These are phyloP conservation scores for Blastocystis sp. DNA, from an alignment of 352 stramenopile species.

Conservation along the genomic window DNA sequence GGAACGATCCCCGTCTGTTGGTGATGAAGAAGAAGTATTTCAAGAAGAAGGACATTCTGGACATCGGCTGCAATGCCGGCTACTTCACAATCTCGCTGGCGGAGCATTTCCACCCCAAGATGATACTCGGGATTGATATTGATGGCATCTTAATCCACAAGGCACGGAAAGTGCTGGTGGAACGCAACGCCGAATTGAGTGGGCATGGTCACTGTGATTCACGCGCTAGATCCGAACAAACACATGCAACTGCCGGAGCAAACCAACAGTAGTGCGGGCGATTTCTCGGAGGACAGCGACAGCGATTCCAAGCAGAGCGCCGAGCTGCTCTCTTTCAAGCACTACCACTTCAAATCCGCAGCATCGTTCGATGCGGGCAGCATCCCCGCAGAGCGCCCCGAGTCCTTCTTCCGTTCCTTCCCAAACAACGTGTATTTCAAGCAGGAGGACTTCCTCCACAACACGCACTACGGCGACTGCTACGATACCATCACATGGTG, in stretches of 20 bases:
- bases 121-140: conserved; percentile 60
- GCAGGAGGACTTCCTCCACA: conserved; percentile 36
- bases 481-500: conserved; percentile 62
- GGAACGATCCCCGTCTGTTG: conserved; percentile 27
- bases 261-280: background rate
- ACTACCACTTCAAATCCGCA: conserved; percentile 41
- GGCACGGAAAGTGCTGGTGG: conserved; percentile 41
- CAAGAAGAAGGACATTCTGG: conserved; percentile 24
- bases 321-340: conserved; percentile 20
- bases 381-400: background rate
- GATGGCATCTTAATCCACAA: conserved; percentile 28
- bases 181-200: conserved; percentile 4
- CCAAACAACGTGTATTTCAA: conserved; percentile 60
- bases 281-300: background rate
- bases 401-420: conserved; percentile 5
- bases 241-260: background rate
- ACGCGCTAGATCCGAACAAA: background rate
- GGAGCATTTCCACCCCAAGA: background rate
- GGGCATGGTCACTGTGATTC: background rate
- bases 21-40: conserved; percentile 59
- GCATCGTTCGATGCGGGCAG: background rate
- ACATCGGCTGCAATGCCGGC: conserved; percentile 53
- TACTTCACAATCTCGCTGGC: conserved; percentile 58
- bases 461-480: background rate
- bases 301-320: background rate